phyloP scores from a whole-genome alignment of 192 early-diverging fungal species.

The Coemansia sp. region DNA sequence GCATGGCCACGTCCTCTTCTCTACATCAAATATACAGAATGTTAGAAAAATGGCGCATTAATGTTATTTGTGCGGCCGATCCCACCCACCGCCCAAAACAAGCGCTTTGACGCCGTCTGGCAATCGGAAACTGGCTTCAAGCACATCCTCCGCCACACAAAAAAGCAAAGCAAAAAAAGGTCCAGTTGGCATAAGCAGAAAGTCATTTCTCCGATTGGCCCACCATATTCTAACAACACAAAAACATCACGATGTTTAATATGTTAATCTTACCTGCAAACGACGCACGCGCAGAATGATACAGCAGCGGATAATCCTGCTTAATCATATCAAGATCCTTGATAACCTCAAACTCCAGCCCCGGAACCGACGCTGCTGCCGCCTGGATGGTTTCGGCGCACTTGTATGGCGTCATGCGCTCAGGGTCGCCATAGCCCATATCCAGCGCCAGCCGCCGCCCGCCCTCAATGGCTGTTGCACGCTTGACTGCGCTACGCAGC shows the following conservation, averaged over 20 bases:
- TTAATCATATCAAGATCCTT: conserved; percentile 68
- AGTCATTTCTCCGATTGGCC: no score
- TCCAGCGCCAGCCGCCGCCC: conserved; percentile 76
- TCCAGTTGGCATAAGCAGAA: background rate
- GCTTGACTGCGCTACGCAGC: conserved; percentile 46
- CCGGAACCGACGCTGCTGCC: conserved; percentile 58
- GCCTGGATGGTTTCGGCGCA: conserved; percentile 68
- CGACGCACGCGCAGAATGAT: conserved; percentile 73
- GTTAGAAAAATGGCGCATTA: background rate
- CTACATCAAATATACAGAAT: conserved; percentile 17
- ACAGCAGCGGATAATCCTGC: conserved; percentile 80
- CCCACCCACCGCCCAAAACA: background rate
- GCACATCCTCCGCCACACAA: background rate
- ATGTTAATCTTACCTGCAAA: conserved; percentile 58
- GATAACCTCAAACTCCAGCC: conserved; percentile 63
- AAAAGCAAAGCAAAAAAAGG: background rate
- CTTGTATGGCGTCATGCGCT: conserved; percentile 81
- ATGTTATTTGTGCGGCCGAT: background rate
- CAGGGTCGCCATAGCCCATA: conserved; percentile 81
- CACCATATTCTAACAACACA: no score
- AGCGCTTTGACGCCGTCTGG: conserved; percentile 1
- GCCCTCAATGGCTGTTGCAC: conserved; percentile 68
- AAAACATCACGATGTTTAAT: background rate
- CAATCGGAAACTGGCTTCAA: conserved; percentile 6
- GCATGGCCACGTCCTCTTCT: conserved; percentile 46